Conservation (phyloP, 169 alveolate species). For the Cryptosporidium sp. region DNA sequence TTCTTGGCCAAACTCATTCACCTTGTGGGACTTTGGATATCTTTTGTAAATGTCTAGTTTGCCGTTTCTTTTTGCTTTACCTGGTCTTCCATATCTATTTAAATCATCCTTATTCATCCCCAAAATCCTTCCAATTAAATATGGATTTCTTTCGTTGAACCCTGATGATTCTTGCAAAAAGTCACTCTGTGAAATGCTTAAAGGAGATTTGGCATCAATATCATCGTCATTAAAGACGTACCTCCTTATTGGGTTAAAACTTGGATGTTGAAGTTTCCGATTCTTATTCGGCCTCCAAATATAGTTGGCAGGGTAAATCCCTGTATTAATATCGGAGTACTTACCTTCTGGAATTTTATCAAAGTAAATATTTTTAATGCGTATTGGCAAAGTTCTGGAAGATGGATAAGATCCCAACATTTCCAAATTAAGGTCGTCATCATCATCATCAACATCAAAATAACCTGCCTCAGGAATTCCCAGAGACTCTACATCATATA, state of each 20-base stretch:
- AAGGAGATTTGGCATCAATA: constrained; percentile 17
- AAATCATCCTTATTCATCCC: not conserved
- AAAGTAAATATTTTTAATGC: not conserved
- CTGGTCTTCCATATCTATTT: constrained; percentile 2
- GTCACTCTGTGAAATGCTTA: constrained; percentile 63
- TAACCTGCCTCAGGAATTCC: not conserved
- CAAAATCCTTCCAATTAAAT: not conserved
- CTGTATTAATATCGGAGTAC: not conserved
- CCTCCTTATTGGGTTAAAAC: constrained; percentile 55
- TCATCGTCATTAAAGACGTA: constrained; percentile 40
- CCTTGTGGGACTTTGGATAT: constrained; percentile 21
- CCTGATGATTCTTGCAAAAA: constrained; percentile 39
- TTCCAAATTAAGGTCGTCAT: constrained; percentile 36
- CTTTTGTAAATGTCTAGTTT: not conserved
- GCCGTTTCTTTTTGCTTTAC: not conserved
- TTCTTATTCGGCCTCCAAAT: not conserved
- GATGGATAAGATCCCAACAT: constrained; percentile 45
- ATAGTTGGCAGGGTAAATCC: constrained; percentile 15
- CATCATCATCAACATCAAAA: constrained; percentile 32
- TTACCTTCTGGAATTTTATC: not conserved
- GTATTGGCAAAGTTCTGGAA: not conserved
- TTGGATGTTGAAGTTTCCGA: not conserved
- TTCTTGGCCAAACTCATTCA: constrained; percentile 52
- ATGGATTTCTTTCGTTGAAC: constrained; percentile 33
- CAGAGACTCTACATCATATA: constrained; percentile 13